Evolutionary conservation across 2,329 filamentous ascomycete genomes (phyloP), one percentile per base, ranked within the genome.

Genomic region (Coniochaeta pulveracea): DNA sequence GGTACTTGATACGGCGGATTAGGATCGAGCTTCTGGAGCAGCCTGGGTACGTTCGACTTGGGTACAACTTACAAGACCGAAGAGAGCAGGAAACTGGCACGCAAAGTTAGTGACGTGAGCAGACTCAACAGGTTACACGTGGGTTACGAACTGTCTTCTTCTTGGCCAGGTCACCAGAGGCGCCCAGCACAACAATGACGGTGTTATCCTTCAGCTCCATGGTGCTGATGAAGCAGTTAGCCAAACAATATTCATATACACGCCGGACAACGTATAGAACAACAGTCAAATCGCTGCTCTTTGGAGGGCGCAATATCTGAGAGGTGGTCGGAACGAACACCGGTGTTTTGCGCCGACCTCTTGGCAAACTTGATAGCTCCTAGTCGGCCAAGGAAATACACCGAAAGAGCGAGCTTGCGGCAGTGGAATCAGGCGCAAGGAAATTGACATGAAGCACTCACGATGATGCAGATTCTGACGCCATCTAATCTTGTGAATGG

Each of bases 201-300:
- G 91, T 98, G 72, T 98, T 93, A 55, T 96, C 85, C 72, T 95
- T 98, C 55, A 98, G 80, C 76, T 98, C 91, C 62, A 93, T 72
- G 52, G 76, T 78, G 55, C 85, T 93, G 58, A 21, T n/a, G 18
- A 4, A 31, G 15, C n/a, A 14, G 48, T 66, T 52, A 67, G 54
- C 43, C 52, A 34, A 50, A 46, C 45, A 33, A 40, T 34, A 32
- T 21, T 34, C 43, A 34, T 30, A n/a, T n/a, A n/a, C n/a, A n/a
- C n/a, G n/a, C n/a, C n/a, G n/a, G n/a, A n/a, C n/a, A n/a, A n/a
- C n/a, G n/a, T n/a, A n/a, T n/a, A n/a, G n/a, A n/a, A n/a, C n/a
- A n/a, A n/a, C n/a, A n/a, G n/a, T n/a, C n/a, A n/a, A n/a, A n/a
- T n/a, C n/a, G n/a, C n/a, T n/a, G 27, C 27, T 18, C 27, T 23